These are phyloP conservation scores for Schwanniomyces sp. DNA, from an alignment of 805 yeast species.

Conservation along the genomic window DNA sequence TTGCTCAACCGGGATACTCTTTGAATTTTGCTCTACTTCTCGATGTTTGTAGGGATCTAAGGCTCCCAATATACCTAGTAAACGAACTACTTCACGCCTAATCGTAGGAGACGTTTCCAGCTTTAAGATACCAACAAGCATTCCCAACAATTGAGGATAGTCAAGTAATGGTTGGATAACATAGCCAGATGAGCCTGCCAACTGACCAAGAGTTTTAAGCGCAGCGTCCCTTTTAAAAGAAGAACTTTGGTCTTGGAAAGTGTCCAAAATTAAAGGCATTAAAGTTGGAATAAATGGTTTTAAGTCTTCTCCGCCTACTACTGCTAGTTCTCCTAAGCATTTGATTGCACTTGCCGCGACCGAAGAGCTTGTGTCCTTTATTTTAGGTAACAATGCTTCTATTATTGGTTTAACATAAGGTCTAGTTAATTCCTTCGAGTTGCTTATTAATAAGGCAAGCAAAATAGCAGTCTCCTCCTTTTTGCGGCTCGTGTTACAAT, in stretches of 20 bases:
- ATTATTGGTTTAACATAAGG: slow-evolving; percentile 93
- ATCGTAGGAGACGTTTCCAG: slow-evolving; percentile 74
- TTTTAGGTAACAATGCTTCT: slow-evolving; percentile 76
- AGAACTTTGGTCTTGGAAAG: slow-evolving; percentile 92
- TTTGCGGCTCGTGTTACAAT: slow-evolving; percentile 67
- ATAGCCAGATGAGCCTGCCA: slow-evolving; percentile 89
- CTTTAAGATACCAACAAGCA: slow-evolving; percentile 76
- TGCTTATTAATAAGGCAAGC: slow-evolving; percentile 68
- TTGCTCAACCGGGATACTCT: slow-evolving; percentile 60
- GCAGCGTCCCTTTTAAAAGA: slow-evolving; percentile 88
- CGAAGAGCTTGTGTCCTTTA: slow-evolving; percentile 68
- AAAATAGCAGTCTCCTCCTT: slow-evolving; percentile 86
- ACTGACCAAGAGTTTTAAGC: slow-evolving; percentile 79
- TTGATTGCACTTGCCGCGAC: slow-evolving; percentile 84
- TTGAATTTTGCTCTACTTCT: slow-evolving; percentile 77
- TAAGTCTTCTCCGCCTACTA: slow-evolving; percentile 86
- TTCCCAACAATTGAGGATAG: slow-evolving; percentile 84
- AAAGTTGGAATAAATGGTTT: slow-evolving; percentile 66
- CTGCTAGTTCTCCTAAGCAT: slow-evolving; percentile 86
- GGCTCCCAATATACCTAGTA: slow-evolving; percentile 94
- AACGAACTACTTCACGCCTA: slow-evolving; percentile 83
- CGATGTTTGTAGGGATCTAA: slow-evolving; percentile 94
- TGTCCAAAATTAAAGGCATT: slow-evolving; percentile 85
- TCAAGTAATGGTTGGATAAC: slow-evolving; percentile 92
- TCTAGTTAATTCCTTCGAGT: slow-evolving; percentile 78